Conservation (phyloP, 164 flowering plant species). For the Piper longum region DNA sequence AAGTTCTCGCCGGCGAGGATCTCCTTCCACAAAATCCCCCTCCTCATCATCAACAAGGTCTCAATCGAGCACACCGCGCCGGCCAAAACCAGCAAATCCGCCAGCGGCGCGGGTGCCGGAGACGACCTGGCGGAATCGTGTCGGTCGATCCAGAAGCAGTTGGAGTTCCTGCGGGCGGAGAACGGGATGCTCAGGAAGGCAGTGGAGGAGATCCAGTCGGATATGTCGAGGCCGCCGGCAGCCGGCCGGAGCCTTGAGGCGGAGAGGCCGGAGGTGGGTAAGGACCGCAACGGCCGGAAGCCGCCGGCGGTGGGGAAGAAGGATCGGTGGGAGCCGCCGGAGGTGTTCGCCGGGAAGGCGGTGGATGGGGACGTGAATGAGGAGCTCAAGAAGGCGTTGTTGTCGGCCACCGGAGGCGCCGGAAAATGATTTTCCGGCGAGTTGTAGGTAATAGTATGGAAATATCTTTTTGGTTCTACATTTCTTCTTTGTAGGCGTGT, state of each 20-base stretch:
- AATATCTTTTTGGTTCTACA: background rate
- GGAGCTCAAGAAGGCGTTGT: constrained; percentile 25
- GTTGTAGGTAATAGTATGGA: background rate
- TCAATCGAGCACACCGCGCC: constrained; percentile 48
- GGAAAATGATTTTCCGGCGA: constrained; percentile 4
- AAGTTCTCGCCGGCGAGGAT: constrained; percentile 18
- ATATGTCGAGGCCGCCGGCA: constrained; percentile 4
- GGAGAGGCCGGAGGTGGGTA: constrained; percentile 4
- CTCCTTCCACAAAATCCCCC: constrained; percentile 31
- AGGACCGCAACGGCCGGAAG: constrained; percentile 3
- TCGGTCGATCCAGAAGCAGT: constrained; percentile 25
- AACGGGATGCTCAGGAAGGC: constrained; percentile 36
- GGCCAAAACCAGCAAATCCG: constrained; percentile 6
- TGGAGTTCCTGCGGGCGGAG: constrained; percentile 38
- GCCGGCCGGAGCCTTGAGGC: constrained; percentile 7
- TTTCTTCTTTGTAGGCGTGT: background rate
- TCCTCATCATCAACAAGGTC: constrained; percentile 53
- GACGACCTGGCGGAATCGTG: constrained; percentile 27
- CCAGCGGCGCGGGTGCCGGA: background rate
- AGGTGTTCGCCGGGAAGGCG: constrained; percentile 3
- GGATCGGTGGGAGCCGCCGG: constrained; percentile 13
- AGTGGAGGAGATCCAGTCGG: constrained; percentile 36
- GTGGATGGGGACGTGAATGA: constrained; percentile 20
- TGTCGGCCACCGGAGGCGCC: constrained; percentile 7
- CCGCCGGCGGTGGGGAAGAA: background rate